Evolutionary conservation across 2,329 filamentous ascomycete genomes (phyloP).

Genomic region (Pezicula neosporulosa): DNA sequence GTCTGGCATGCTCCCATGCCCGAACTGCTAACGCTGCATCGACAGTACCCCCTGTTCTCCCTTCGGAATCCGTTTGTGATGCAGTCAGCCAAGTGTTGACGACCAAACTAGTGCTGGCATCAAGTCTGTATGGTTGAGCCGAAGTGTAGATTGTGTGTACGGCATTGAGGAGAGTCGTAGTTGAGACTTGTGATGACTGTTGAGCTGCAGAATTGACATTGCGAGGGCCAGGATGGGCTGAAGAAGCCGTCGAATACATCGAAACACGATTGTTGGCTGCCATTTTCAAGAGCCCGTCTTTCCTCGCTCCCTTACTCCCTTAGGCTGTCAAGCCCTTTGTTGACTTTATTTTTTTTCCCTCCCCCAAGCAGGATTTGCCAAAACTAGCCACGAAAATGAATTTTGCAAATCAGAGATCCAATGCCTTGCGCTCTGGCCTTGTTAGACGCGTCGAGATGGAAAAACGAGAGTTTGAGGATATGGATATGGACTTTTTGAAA

Average conservation of each 20-base stretch:
- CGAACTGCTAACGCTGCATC: constrained; percentile 74
- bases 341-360: constrained; percentile 6
- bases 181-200: constrained; percentile 79
- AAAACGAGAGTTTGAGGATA: constrained; percentile 5
- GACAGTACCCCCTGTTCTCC: constrained; percentile 70
- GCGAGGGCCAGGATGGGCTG: constrained; percentile 55
- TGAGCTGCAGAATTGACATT: constrained; percentile 54
- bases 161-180: constrained; percentile 87
- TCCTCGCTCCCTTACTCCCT: constrained; percentile 12
- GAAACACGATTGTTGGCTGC: constrained; percentile 39
- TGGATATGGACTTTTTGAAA: background rate
- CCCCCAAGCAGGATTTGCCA: constrained; percentile 4
- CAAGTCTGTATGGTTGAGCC: constrained; percentile 78
- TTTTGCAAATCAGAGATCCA: too few relatives aligned
- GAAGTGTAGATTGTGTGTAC: constrained; percentile 86
- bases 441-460: constrained; percentile 1
- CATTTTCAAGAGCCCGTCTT: constrained; percentile 17
- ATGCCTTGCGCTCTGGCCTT: background rate
- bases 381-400: background rate
- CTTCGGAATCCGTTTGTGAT: constrained; percentile 64
- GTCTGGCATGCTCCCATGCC: constrained; percentile 94
- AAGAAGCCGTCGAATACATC: constrained; percentile 65
- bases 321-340: constrained; percentile 13
- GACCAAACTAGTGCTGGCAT: constrained; percentile 85
- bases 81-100: constrained; percentile 96